Conservation (phyloP, 2,329 filamentous ascomycete genomes). For the Colletotrichum graminicola region DNA sequence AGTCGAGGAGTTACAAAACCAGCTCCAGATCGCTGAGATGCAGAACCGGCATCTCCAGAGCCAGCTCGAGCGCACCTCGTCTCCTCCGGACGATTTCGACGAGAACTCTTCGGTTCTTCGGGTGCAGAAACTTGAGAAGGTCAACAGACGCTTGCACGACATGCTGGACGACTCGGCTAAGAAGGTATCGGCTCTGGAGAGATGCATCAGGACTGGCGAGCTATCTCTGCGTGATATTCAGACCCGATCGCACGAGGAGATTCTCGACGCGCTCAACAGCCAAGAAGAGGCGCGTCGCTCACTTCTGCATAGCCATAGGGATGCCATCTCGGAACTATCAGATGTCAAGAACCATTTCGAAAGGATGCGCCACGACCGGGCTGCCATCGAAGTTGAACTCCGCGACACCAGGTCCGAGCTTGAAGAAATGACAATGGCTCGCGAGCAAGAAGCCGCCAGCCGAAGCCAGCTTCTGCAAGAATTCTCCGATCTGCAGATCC, state of each 20-base stretch:
- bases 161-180: constrained; percentile 94
- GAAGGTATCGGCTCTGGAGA: constrained; percentile 91
- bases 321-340: constrained; percentile 84
- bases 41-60: constrained; percentile 92
- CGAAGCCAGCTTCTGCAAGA: constrained; percentile 91
- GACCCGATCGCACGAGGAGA: constrained; percentile 92
- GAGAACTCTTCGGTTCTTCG: constrained; percentile 84
- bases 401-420: constrained; percentile 87
- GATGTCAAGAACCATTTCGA: constrained; percentile 91
- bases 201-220: constrained; percentile 87
- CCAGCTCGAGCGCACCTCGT: constrained; percentile 80
- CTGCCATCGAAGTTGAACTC: constrained; percentile 85
- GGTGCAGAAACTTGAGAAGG: constrained; percentile 91
- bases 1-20: constrained; percentile 91
- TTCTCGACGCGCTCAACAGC: constrained; percentile 91
- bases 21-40: constrained; percentile 94
- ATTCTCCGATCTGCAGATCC: constrained; percentile 92
- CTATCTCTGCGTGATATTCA: constrained; percentile 92
- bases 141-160: constrained; percentile 91
- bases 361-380: constrained; percentile 84
- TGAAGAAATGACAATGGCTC: constrained; percentile 80
- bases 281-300: constrained; percentile 90
- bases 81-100: constrained; percentile 72
- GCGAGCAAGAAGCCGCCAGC: constrained; percentile 89
- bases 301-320: constrained; percentile 86